Conservation (phyloP, 2,329 filamentous ascomycete species). For the Cephalotrichum gorgonifer region DNA sequence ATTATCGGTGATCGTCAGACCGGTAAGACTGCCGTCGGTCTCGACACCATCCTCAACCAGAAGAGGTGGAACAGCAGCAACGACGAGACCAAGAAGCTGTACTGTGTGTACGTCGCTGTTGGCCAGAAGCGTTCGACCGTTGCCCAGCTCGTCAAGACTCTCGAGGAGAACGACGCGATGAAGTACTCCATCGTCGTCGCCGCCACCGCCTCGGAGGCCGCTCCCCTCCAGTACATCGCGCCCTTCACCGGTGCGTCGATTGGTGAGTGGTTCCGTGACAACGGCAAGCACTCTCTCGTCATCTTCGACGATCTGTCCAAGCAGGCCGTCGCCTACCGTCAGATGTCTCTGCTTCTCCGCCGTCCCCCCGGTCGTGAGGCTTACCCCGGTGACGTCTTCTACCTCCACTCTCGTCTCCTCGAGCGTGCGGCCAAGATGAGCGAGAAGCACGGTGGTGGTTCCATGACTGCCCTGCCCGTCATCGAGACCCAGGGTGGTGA, state of each 20-base stretch:
- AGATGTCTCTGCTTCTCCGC: conserved; percentile 97
- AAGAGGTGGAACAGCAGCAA: conserved; percentile 85
- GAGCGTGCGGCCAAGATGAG: conserved; percentile 99
- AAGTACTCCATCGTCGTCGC: conserved; percentile 93
- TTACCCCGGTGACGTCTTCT: conserved; percentile 98
- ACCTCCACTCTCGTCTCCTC: conserved; percentile 97
- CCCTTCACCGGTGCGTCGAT: conserved; percentile 69
- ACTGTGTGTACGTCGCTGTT: conserved; percentile 98
- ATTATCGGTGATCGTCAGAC: conserved; percentile 99
- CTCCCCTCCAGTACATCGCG: conserved; percentile 86
- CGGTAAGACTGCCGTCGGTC: conserved; percentile 97
- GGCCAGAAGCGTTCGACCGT: conserved; percentile 99
- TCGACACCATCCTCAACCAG: conserved; percentile 98
- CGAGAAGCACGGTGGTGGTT: conserved; percentile 88
- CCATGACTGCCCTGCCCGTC: conserved; percentile 90
- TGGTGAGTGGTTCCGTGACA: conserved; percentile 70
- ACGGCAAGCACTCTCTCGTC: conserved; percentile 79
- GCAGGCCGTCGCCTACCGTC: conserved; percentile 95
- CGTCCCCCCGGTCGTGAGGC: conserved; percentile 98
- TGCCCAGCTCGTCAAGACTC: conserved; percentile 97
- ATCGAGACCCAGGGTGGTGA: conserved; percentile 99
- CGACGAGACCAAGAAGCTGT: conserved; percentile 97
- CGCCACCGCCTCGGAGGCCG: conserved; percentile 94
- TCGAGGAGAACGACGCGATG: conserved; percentile 99
- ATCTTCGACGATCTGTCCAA: conserved; percentile 95